A percentile compares a stretch with the other conserved stretches of the same genome.
Conservation (phyloP, 345 rosid species). For the Arabis hirsuta region DNA sequence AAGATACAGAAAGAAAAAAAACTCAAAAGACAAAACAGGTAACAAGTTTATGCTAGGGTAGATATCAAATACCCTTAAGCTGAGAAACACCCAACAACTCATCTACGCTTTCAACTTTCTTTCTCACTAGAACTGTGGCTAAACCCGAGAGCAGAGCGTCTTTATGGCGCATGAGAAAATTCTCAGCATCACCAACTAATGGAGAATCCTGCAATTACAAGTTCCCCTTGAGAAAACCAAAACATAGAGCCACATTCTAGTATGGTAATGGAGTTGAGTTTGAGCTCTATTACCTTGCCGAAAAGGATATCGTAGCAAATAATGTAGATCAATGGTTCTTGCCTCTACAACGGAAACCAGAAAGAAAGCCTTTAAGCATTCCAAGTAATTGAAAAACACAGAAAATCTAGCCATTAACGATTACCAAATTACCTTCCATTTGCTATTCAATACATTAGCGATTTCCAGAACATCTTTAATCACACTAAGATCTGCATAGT, state of each 20-base stretch:
- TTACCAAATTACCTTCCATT: constrained; percentile 68
- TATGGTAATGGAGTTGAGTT: no score
- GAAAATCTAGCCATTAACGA: not conserved
- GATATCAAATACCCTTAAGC: constrained; percentile 51
- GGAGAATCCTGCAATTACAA: constrained; percentile 54
- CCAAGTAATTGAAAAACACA: constrained; percentile 11
- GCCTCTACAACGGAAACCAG: constrained; percentile 55
- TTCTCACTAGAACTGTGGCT: constrained; percentile 67
- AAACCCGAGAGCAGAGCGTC: constrained; percentile 58
- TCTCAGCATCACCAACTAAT: constrained; percentile 78
- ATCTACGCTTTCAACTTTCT: constrained; percentile 59
- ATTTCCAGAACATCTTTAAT: constrained; percentile 73
- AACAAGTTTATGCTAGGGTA: not conserved
- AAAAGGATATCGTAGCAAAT: constrained; percentile 75
- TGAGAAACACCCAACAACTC: constrained; percentile 61
- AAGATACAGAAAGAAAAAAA: not conserved
- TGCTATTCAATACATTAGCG: constrained; percentile 59
- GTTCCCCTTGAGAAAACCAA: constrained; percentile 26
- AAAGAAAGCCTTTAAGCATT: not conserved
- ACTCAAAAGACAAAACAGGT: not conserved
- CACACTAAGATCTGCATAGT: constrained; percentile 64
- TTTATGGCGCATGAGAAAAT: constrained; percentile 61
- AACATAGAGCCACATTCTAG: not conserved
- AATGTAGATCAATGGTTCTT: constrained; percentile 71
- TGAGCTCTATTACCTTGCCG: constrained; percentile 52